Evolutionary conservation across 108 stramenopile species (phyloP).

Genomic region (Cyclotella cryptica): DNA sequence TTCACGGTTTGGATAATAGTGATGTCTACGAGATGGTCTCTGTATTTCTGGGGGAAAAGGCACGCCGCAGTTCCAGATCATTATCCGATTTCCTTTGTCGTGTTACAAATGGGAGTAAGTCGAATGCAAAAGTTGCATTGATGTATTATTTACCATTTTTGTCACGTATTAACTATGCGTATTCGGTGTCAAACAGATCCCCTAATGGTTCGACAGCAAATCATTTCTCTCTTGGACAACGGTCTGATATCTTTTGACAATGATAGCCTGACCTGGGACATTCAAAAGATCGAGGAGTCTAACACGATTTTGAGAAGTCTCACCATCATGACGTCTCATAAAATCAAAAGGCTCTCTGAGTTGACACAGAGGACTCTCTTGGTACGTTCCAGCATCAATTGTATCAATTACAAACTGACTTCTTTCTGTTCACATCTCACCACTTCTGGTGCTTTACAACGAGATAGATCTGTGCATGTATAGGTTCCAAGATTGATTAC

Average conservation of each 20-base stretch:
- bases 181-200: neutral
- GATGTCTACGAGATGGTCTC: neutral
- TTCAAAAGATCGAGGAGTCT: slow-evolving; percentile 1
- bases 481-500: slow-evolving; percentile 5
- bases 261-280: slow-evolving; percentile 2
- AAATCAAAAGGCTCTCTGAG: neutral
- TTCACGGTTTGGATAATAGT: neutral
- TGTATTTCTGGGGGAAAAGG: neutral
- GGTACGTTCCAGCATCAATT: no score
- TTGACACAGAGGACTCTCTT: slow-evolving; percentile 2
- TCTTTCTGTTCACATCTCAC: neutral
- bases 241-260: slow-evolving; percentile 1
- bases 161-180: neutral
- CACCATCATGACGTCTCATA: neutral
- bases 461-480: slow-evolving; percentile 12
- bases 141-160: neutral
- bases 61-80: neutral
- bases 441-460: neutral
- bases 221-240: neutral
- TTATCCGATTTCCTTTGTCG: slow-evolving; percentile 6
- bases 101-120: slow-evolving; percentile 15
- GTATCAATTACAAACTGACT: neutral
- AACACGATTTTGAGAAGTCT: neutral
- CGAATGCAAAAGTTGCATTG: neutral
- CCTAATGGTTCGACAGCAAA: slow-evolving; percentile 6